Conservation (phyloP, 2,329 filamentous ascomycete species). For the Scorias spongiosa region DNA sequence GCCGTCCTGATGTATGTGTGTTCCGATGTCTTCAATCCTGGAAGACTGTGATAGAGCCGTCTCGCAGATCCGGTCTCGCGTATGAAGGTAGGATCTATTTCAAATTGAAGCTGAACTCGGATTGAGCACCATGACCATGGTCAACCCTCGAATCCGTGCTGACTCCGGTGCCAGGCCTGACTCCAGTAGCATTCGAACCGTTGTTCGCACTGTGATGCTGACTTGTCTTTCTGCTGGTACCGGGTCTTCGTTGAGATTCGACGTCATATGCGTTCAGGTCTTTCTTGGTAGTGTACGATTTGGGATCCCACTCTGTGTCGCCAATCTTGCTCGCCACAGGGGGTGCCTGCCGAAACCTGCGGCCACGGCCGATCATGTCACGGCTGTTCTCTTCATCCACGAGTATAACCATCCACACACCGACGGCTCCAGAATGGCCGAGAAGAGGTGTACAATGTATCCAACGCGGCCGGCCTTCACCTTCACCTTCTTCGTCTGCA, state of each 20-base stretch:
- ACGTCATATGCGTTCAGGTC: slow-evolving; percentile 10
- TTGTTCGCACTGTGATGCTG: background rate
- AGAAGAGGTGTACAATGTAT: slow-evolving; percentile 63
- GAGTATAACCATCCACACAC: slow-evolving; percentile 66
- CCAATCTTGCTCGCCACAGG: slow-evolving; percentile 20
- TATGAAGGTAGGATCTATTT: background rate
- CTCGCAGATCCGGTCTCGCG: too few species aligned
- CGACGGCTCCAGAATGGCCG: slow-evolving; percentile 50
- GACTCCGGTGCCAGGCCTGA: background rate
- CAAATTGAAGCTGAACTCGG: background rate
- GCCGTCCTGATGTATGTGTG: too few species aligned
- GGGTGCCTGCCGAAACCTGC: slow-evolving; percentile 21
- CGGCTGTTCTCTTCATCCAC: slow-evolving; percentile 40
- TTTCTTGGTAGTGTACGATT: slow-evolving; percentile 1
- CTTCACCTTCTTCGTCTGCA: slow-evolving; percentile 22
- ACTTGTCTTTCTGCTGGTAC: background rate
- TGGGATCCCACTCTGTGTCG: slow-evolving; percentile 17
- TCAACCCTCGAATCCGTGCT: background rate
- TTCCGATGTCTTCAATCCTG: too few species aligned
- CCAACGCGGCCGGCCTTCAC: slow-evolving; percentile 51
- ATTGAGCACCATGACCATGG: background rate
- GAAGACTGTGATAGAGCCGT: too few species aligned
- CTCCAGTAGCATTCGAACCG: background rate
- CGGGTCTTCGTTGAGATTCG: slow-evolving; percentile 8
- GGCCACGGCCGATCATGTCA: slow-evolving; percentile 7